A percentile compares a stretch with the other conserved stretches of the same genome.
Evolutionary conservation across 75 land plant species (phyloP).

Genomic region (Larix kaempferi): DNA sequence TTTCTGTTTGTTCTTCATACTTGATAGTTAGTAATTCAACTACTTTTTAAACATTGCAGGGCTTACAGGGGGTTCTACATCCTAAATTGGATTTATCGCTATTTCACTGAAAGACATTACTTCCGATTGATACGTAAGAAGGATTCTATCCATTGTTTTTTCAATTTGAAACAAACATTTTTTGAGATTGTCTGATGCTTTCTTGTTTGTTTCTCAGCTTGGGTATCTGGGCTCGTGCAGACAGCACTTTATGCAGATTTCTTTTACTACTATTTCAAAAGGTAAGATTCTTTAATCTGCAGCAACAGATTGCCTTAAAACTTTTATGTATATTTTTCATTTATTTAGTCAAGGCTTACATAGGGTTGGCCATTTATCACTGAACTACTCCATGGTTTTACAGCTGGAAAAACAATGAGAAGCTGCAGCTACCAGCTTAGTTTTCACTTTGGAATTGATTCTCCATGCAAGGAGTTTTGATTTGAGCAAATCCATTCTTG

Average conservation of each 20-base stretch:
- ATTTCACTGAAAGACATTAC: slow-evolving; percentile 72
- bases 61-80: slow-evolving; percentile 92
- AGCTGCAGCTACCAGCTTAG: slow-evolving; percentile 81
- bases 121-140: slow-evolving; percentile 77
- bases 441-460: background rate
- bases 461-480: background rate
- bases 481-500: background rate
- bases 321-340: background rate
- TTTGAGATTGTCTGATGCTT: background rate
- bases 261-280: slow-evolving; percentile 82
- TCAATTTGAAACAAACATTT: background rate
- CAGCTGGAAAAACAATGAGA: slow-evolving; percentile 91
- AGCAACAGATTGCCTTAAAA: background rate
- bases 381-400: slow-evolving; percentile 11
- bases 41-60: slow-evolving; percentile 39
- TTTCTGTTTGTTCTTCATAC: background rate
- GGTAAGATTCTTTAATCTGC: slow-evolving; percentile 32
- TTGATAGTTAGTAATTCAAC: background rate
- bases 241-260: slow-evolving; percentile 94
- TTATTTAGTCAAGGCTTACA: background rate
- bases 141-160: slow-evolving; percentile 6
- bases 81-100: slow-evolving; percentile 91
- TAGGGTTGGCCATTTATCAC: background rate
- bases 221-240: slow-evolving; percentile 71
- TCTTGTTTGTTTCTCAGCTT: slow-evolving; percentile 41